These are phyloP conservation scores for Hericium erinaceus DNA, from an alignment of 768 basidiomycete species.

Conservation along the genomic window DNA sequence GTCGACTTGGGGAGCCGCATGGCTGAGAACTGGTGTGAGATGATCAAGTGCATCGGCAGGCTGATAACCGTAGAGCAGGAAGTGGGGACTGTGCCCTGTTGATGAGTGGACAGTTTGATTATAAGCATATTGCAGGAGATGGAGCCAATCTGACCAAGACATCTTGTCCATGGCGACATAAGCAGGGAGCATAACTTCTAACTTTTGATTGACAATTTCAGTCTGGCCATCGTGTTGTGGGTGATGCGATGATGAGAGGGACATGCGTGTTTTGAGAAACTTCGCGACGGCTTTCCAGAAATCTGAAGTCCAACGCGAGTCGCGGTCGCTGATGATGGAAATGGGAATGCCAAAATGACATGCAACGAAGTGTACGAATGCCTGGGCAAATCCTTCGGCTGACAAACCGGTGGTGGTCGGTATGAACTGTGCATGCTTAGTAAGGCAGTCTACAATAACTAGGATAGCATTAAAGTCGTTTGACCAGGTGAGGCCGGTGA, in stretches of 20 bases:
- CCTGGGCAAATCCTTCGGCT: conserved; percentile 3
- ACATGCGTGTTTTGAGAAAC: neutral
- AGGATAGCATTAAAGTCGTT: conserved; percentile 9
- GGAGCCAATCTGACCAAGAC: conserved; percentile 1
- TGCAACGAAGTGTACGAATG: conserved; percentile 3
- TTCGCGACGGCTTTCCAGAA: conserved; percentile 1
- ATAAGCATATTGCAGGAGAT: conserved; percentile 1
- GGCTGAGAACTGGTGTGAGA: neutral
- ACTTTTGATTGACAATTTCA: neutral
- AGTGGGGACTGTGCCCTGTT: conserved; percentile 11
- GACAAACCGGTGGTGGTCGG: conserved; percentile 9
- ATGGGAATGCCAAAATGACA: conserved; percentile 1
- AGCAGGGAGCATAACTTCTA: neutral
- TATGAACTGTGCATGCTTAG: conserved; percentile 24
- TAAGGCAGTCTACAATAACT: conserved; percentile 15
- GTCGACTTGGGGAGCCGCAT: neutral
- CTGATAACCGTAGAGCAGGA: conserved; percentile 14
- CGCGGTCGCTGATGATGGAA: neutral
- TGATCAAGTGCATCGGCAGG: neutral
- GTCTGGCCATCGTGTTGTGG: neutral
- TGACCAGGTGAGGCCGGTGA: conserved; percentile 4
- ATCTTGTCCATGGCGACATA: neutral
- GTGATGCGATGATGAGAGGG: neutral
- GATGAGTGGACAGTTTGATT: conserved; percentile 12
- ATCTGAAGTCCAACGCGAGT: conserved; percentile 1